phyloP scores from a whole-genome alignment of 2,329 filamentous ascomycete species.

The Gaeumannomyces tritici region DNA sequence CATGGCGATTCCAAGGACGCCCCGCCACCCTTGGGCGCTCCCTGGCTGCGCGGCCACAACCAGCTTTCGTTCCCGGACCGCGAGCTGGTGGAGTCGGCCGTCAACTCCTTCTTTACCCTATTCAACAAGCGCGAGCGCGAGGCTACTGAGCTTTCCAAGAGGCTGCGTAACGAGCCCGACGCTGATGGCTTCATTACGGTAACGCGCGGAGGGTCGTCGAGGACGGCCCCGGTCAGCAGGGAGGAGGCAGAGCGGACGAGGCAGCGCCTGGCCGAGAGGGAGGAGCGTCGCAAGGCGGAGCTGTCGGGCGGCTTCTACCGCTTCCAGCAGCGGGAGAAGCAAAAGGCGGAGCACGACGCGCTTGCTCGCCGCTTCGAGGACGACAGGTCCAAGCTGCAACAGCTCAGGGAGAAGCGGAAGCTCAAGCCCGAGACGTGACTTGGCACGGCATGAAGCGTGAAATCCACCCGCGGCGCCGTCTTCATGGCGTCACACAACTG shows the following conservation, averaged over 20 bases:
- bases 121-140: constrained; percentile 64
- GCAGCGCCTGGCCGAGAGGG: constrained; percentile 52
- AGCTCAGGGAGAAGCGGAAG: constrained; percentile 59
- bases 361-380: constrained; percentile 66
- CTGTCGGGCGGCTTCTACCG: constrained; percentile 69
- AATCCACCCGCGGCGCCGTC: neutral
- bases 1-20: constrained; percentile 45
- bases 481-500: neutral
- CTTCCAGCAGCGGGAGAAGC: constrained; percentile 72
- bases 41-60: constrained; percentile 56
- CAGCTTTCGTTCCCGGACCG: constrained; percentile 62
- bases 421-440: constrained; percentile 40
- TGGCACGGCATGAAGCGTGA: neutral
- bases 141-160: constrained; percentile 51
- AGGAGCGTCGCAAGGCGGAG: constrained; percentile 46
- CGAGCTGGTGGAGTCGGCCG: constrained; percentile 55
- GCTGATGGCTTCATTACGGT: constrained; percentile 96
- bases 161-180: constrained; percentile 70
- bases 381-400: constrained; percentile 61
- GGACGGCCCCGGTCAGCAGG: constrained; percentile 62
- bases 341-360: constrained; percentile 56
- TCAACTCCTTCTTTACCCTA: constrained; percentile 80
- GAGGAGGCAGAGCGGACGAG: constrained; percentile 57
- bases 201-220: constrained; percentile 63
- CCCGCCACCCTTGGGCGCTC: constrained; percentile 42